Evolutionary conservation across 2,329 filamentous ascomycete genomes (phyloP).

Genomic region (Orbilia brochopaga): DNA sequence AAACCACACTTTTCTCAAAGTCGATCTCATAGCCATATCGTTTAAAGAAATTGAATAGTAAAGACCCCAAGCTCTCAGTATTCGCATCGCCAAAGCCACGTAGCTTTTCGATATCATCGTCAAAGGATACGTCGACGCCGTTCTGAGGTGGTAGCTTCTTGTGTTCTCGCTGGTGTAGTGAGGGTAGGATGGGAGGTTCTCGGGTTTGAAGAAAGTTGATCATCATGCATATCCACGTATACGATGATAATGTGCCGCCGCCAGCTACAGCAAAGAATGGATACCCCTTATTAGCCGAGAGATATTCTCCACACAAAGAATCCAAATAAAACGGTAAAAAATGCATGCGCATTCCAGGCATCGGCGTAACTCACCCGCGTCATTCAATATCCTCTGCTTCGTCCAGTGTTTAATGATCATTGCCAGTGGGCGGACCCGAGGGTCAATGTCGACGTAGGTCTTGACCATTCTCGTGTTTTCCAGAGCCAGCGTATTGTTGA

Average conservation of each 20-base stretch:
- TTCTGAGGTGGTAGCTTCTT: constrained; percentile 68
- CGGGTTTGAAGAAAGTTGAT: constrained; percentile 93
- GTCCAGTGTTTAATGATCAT: constrained; percentile 99
- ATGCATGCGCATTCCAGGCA: background rate
- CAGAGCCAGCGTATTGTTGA: constrained; percentile 93
- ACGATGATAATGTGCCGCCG: constrained; percentile 93
- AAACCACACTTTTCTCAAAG: constrained; percentile 82
- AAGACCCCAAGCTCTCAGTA: constrained; percentile 77
- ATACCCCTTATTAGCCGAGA: constrained; percentile 33
- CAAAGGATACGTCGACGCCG: constrained; percentile 76
- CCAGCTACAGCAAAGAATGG: constrained; percentile 67
- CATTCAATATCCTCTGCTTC: constrained; percentile 86
- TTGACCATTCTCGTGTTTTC: constrained; percentile 98
- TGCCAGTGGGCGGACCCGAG: constrained; percentile 84
- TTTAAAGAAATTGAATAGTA: constrained; percentile 95
- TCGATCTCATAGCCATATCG: constrained; percentile 94
- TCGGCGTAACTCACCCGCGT: constrained; percentile 74
- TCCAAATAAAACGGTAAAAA: background rate
- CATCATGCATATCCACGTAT: constrained; percentile 99
- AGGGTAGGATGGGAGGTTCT: constrained; percentile 80
- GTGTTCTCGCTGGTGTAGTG: constrained; percentile 76
- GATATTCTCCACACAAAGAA: background rate
- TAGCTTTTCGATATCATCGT: constrained; percentile 80
- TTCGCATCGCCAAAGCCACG: constrained; percentile 77
- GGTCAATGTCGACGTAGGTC: constrained; percentile 92